phyloP scores from a whole-genome alignment of 2,329 filamentous ascomycete species.

The Nigrospora osmanthi region DNA sequence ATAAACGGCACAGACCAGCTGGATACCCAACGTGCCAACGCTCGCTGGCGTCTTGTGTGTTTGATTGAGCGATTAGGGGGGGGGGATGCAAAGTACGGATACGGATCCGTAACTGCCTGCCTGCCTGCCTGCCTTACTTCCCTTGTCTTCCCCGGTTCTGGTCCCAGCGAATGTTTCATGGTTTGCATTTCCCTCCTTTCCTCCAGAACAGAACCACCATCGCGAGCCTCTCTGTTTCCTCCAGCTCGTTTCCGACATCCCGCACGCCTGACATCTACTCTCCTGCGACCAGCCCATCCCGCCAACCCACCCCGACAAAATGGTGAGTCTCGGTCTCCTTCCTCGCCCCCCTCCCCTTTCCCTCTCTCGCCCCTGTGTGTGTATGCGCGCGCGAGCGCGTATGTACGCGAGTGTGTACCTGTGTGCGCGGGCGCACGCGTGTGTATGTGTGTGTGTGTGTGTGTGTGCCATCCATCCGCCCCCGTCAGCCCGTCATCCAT shows the following conservation, averaged over 20 bases:
- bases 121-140: no score
- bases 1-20: slow-evolving; percentile 13
- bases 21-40: background rate
- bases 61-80: no score
- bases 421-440: no score
- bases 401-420: no score
- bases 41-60: no score
- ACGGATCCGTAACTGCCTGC: no score
- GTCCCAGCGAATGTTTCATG: slow-evolving; percentile 3
- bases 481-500: no score
- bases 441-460: no score
- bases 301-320: slow-evolving; percentile 15
- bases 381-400: no score
- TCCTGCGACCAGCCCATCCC: background rate
- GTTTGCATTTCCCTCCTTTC: slow-evolving; percentile 5
- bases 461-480: no score
- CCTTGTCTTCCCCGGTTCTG: background rate
- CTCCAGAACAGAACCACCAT: slow-evolving; percentile 18
- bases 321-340: slow-evolving; percentile 22
- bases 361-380: no score
- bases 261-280: background rate
- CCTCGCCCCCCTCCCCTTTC: slow-evolving; percentile 1
- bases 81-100: no score
- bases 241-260: background rate
- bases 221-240: slow-evolving; percentile 7